A percentile compares a stretch with the other conserved stretches of the same genome.
phyloP scores from a whole-genome alignment of 257 asterid genomes.

The Forsythia viridissima region DNA sequence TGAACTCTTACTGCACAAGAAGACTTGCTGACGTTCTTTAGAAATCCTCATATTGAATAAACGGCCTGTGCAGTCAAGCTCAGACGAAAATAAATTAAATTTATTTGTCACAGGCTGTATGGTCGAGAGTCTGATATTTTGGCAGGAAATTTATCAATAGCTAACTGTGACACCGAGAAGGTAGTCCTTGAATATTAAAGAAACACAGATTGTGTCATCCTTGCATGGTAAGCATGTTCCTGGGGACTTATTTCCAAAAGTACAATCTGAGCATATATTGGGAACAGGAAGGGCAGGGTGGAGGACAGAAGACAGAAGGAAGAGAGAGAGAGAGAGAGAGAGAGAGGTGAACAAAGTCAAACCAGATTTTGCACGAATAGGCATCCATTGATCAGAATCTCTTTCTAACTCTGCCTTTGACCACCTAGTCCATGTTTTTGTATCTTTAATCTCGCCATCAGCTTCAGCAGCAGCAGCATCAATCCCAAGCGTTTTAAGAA shows the following conservation, averaged over 20 bases:
- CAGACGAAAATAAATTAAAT: background rate
- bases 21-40: background rate
- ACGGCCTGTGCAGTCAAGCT: background rate
- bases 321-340: background rate
- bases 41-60: background rate
- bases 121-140: background rate
- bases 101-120: background rate
- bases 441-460: constrained; percentile 68
- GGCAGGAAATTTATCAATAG: background rate
- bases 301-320: background rate
- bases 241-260: background rate
- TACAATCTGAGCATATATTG: background rate
- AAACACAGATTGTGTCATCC: background rate
- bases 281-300: background rate
- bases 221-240: background rate
- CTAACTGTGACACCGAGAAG: background rate
- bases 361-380: constrained; percentile 68
- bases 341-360: constrained; percentile 25
- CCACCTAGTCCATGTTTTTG: constrained; percentile 85
- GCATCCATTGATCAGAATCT: constrained; percentile 83
- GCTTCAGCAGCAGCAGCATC: constrained; percentile 77
- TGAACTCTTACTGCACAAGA: background rate
- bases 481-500: constrained; percentile 86
- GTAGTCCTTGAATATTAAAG: background rate
- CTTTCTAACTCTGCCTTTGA: constrained; percentile 73